Percentiles rank a stretch among this genome's conserved stretches.
Conservation (phyloP, 495 filamentous ascomycete genomes). For the Daldinia vernicosa region DNA sequence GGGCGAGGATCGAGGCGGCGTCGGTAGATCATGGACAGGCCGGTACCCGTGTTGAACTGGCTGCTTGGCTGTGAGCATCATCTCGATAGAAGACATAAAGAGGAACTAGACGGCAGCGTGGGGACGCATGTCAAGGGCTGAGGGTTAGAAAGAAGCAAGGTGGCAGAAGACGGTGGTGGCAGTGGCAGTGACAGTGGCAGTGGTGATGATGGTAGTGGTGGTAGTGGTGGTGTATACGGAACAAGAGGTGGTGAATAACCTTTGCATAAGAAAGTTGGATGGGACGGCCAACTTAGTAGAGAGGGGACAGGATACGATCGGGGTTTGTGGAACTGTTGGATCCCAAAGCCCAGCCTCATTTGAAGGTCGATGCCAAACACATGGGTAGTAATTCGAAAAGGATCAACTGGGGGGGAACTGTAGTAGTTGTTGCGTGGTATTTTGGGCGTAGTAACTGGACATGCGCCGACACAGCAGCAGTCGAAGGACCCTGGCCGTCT, state of each 20-base stretch:
- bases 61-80: slow-evolving; percentile 76
- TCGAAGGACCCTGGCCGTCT: slow-evolving; percentile 43
- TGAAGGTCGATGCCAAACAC: slow-evolving; percentile 47
- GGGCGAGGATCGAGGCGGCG: slow-evolving; percentile 70
- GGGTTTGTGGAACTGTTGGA: slow-evolving; percentile 63
- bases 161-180: slow-evolving; percentile 25
- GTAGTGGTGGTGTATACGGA: slow-evolving; percentile 34
- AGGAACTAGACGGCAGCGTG: slow-evolving; percentile 39
- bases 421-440: slow-evolving; percentile 46
- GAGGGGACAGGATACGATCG: slow-evolving; percentile 53
- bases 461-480: slow-evolving; percentile 47
- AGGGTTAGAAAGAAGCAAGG: slow-evolving; percentile 18
- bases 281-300: slow-evolving; percentile 62
- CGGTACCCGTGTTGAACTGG: slow-evolving; percentile 71
- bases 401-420: slow-evolving; percentile 43
- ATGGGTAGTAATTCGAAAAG: slow-evolving; percentile 47
- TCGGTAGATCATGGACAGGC: slow-evolving; percentile 75
- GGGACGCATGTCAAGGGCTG: slow-evolving; percentile 37
- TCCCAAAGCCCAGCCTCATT: slow-evolving; percentile 59
- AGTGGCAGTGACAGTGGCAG: neutral
- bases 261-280: slow-evolving; percentile 61
- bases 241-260: slow-evolving; percentile 58
- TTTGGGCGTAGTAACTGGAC: slow-evolving; percentile 48
- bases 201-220: neutral
- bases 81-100: slow-evolving; percentile 47